A percentile compares a stretch with the other conserved stretches of the same genome.
These are phyloP conservation scores for Dalbergia cultrata DNA, from an alignment of 306 rosid species.

Conservation along the genomic window DNA sequence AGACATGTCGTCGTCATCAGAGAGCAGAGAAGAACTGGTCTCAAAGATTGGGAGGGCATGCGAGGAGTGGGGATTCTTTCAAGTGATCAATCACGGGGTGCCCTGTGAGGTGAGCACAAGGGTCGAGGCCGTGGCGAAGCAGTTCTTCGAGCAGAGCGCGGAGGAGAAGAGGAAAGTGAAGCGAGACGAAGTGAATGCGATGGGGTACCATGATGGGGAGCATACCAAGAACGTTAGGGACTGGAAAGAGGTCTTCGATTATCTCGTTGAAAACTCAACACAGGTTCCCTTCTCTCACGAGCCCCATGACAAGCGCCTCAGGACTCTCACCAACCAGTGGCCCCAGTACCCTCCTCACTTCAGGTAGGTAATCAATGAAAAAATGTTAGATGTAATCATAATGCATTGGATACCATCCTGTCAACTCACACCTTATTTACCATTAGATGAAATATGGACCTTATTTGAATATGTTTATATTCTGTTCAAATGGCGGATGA, in stretches of 20 bases:
- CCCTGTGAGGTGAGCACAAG: conserved; percentile 45
- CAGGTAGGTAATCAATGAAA: conserved; percentile 53
- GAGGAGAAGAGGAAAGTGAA: conserved; percentile 67
- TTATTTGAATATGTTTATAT: too few relatives aligned
- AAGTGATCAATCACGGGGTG: conserved; percentile 79
- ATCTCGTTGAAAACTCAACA: conserved; percentile 54
- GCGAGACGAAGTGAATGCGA: conserved; percentile 61
- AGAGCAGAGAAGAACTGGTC: conserved; percentile 28
- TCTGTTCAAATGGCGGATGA: too few relatives aligned
- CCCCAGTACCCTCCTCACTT: conserved; percentile 66
- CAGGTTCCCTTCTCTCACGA: conserved; percentile 65
- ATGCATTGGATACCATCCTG: too few relatives aligned
- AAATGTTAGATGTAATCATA: too few relatives aligned
- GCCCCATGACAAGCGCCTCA: conserved; percentile 46
- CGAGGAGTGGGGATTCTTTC: conserved; percentile 86
- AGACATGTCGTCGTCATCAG: conserved; percentile 42
- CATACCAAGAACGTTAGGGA: conserved; percentile 81
- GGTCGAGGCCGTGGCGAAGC: conserved; percentile 50
- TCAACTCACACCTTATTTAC: too few relatives aligned
- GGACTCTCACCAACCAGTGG: conserved; percentile 71
- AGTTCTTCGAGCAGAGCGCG: conserved; percentile 55
- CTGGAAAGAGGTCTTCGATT: conserved; percentile 93
- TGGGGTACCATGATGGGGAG: conserved; percentile 83
- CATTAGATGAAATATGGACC: too few relatives aligned
- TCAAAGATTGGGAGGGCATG: conserved; percentile 70